Conservation (phyloP, 345 rosid genomes). For the Lagerstroemia speciosa region DNA sequence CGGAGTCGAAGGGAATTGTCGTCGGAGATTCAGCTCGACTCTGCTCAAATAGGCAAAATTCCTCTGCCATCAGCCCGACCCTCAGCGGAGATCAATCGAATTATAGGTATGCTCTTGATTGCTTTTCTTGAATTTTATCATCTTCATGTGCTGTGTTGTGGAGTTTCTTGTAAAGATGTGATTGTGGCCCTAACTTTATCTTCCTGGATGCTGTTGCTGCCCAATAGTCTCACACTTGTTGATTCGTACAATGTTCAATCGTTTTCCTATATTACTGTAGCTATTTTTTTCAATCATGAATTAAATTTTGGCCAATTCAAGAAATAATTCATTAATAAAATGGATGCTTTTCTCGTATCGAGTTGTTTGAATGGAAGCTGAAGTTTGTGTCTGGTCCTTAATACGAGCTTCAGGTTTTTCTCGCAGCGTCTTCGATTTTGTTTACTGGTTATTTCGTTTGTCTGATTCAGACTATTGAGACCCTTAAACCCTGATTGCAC, state of each 20-base stretch:
- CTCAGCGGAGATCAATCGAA: too few relatives aligned
- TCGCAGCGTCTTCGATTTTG: not conserved
- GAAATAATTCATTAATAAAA: not conserved
- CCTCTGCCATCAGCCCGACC: too few relatives aligned
- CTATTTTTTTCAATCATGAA: not conserved
- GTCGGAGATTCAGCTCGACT: too few relatives aligned
- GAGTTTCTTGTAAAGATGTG: not conserved
- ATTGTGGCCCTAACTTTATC: not conserved
- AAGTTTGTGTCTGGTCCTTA: not conserved
- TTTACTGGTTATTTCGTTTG: not conserved
- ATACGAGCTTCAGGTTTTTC: not conserved
- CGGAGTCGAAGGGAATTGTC: too few relatives aligned
- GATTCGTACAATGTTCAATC: not conserved
- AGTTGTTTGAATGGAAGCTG: not conserved
- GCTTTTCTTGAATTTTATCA: not conserved
- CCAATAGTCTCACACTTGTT: not conserved
- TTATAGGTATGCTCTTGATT: not conserved
- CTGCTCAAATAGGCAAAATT: too few relatives aligned
- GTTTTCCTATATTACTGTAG: not conserved
- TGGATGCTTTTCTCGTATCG: not conserved
- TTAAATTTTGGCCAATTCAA: not conserved
- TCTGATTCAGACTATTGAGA: not conserved
- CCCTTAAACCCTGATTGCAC: not conserved
- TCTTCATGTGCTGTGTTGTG: not conserved
- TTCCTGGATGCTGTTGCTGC: too few relatives aligned